A percentile compares a stretch with the other conserved stretches of the same genome.
phyloP scores from a whole-genome alignment of 768 basidiomycete genomes.

The Tricholomella constricta region DNA sequence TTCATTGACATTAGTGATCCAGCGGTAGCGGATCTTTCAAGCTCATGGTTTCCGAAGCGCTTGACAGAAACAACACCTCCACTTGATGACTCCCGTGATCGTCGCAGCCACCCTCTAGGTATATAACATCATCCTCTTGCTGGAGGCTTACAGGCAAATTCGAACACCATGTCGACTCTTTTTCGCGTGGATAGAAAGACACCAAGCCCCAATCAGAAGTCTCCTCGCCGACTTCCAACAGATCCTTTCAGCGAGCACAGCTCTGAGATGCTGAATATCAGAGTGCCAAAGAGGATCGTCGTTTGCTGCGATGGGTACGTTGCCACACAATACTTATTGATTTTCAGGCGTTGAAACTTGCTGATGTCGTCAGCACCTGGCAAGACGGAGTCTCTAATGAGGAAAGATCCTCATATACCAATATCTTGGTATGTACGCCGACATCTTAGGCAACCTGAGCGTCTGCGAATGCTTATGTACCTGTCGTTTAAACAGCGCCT shows the following conservation, averaged over 20 bases:
- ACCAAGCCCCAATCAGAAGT: slow-evolving; percentile 7
- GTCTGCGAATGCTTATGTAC: neutral
- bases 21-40: too few relatives aligned
- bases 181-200: slow-evolving; percentile 3
- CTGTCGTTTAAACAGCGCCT: slow-evolving; percentile 43
- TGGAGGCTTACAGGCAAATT: neutral
- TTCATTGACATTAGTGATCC: too few relatives aligned
- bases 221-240: slow-evolving; percentile 35
- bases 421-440: slow-evolving; percentile 48
- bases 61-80: neutral
- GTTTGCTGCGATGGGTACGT: slow-evolving; percentile 77
- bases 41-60: too few relatives aligned
- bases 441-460: neutral
- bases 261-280: slow-evolving; percentile 14
- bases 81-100: slow-evolving; percentile 8
- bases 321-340: neutral
- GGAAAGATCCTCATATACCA: slow-evolving; percentile 53
- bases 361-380: slow-evolving; percentile 58
- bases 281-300: slow-evolving; percentile 58
- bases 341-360: neutral
- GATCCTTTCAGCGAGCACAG: slow-evolving; percentile 27
- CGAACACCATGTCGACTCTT: slow-evolving; percentile 6
- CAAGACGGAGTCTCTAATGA: slow-evolving; percentile 57
- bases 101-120: neutral
- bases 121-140: neutral